Conservation (phyloP, 2,329 filamentous ascomycete genomes). For the Aspergillus fumigatus region DNA sequence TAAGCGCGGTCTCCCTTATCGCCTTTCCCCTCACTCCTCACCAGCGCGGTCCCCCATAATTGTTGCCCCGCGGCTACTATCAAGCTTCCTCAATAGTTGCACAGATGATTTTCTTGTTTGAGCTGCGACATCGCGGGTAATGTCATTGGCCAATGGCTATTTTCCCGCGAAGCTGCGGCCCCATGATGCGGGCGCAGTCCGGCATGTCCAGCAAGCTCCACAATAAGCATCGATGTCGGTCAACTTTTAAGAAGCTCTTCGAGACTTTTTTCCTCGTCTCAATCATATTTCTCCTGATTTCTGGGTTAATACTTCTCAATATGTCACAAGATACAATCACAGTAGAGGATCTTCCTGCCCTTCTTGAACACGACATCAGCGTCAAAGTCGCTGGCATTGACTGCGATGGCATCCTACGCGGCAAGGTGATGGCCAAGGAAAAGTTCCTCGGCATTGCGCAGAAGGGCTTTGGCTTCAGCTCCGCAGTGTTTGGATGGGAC, state of each 20-base stretch:
- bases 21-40: background rate
- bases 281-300: background rate
- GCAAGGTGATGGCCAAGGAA: slow-evolving; percentile 85
- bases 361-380: slow-evolving; percentile 66
- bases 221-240: background rate
- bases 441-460: slow-evolving; percentile 79
- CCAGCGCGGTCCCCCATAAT: slow-evolving; percentile 8
- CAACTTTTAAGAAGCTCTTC: background rate
- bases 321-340: slow-evolving; percentile 38
- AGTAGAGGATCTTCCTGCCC: slow-evolving; percentile 56
- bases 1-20: slow-evolving; percentile 10
- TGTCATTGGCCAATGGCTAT: background rate
- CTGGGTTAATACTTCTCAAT: background rate
- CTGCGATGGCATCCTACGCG: slow-evolving; percentile 78
- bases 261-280: too few species aligned
- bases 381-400: slow-evolving; percentile 85
- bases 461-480: slow-evolving; percentile 84
- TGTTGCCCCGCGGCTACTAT: background rate
- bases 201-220: background rate
- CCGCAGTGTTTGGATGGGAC: slow-evolving; percentile 90
- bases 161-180: background rate
- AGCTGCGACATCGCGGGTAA: background rate
- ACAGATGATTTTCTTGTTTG: too few species aligned
- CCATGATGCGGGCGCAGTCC: background rate
- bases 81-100: background rate